Evolutionary conservation across 345 rosid species (phyloP).

Genomic region (Eucalyptus viminalis): DNA sequence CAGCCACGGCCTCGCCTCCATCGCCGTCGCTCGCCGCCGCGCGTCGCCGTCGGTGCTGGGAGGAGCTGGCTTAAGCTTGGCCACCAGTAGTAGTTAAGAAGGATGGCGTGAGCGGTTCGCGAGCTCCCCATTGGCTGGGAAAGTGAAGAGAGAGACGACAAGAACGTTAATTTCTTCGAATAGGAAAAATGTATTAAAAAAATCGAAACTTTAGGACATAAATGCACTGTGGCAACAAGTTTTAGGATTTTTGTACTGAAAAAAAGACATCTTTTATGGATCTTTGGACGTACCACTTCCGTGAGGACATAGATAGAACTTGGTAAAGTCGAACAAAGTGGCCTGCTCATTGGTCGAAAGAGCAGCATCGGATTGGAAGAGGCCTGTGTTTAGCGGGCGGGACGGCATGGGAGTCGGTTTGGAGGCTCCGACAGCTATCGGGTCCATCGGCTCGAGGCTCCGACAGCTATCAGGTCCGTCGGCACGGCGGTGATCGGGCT

Average conservation of each 20-base stretch:
- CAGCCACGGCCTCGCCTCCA: not conserved
- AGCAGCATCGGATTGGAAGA: not conserved
- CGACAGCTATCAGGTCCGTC: not conserved
- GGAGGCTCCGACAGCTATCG: not conserved
- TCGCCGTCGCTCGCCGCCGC: not conserved
- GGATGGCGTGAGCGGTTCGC: not conserved
- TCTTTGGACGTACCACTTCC: not conserved
- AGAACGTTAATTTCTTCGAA: not conserved
- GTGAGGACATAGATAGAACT: not conserved
- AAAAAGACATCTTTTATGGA: not conserved
- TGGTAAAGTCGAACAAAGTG: not conserved
- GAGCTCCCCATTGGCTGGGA: not conserved
- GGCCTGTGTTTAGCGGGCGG: not conserved
- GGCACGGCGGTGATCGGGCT: not conserved
- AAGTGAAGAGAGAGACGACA: not conserved
- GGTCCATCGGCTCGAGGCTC: not conserved
- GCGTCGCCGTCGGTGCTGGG: not conserved
- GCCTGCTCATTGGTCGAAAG: not conserved
- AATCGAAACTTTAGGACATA: not conserved
- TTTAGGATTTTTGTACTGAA: not conserved
- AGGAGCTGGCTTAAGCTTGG: not conserved
- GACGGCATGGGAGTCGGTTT: not conserved
- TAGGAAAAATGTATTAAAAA: not conserved
- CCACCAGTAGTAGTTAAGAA: not conserved
- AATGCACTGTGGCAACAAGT: not conserved